phyloP scores from a whole-genome alignment of 768 basidiomycete genomes.

The Chiua virens region DNA sequence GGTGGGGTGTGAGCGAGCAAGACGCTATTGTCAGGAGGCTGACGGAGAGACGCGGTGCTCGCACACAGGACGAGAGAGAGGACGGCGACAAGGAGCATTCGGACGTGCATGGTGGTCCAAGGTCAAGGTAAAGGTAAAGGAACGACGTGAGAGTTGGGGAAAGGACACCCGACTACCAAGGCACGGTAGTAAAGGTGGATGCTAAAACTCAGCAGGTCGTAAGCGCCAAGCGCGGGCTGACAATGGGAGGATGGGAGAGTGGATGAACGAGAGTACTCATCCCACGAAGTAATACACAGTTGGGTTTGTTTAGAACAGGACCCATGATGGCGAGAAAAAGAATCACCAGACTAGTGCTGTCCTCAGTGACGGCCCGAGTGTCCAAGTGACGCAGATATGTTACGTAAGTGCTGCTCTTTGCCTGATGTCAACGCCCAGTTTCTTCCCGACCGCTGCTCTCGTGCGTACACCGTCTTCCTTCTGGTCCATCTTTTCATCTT shows the following conservation, averaged over 20 bases:
- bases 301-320: constrained; percentile 1
- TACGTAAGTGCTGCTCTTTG: constrained; percentile 12
- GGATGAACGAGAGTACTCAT: too few relatives aligned
- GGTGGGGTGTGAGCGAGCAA: too few relatives aligned
- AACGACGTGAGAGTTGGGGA: constrained; percentile 2
- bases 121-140: background rate
- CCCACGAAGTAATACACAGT: too few relatives aligned
- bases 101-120: constrained; percentile 16
- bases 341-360: background rate
- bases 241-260: too few relatives aligned
- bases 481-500: background rate
- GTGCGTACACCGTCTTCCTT: constrained; percentile 9
- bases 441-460: constrained; percentile 41
- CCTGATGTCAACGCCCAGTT: constrained; percentile 38
- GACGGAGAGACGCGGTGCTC: background rate
- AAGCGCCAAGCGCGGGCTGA: background rate
- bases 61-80: constrained; percentile 3
- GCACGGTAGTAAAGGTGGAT: background rate
- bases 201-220: background rate
- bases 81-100: background rate
- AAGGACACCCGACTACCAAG: background rate
- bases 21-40: too few relatives aligned
- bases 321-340: background rate
- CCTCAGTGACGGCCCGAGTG: too few relatives aligned
- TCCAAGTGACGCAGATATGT: background rate